Conservation (phyloP, 192 early-diverging fungal genomes). For the Umbelopsis isabellina region DNA sequence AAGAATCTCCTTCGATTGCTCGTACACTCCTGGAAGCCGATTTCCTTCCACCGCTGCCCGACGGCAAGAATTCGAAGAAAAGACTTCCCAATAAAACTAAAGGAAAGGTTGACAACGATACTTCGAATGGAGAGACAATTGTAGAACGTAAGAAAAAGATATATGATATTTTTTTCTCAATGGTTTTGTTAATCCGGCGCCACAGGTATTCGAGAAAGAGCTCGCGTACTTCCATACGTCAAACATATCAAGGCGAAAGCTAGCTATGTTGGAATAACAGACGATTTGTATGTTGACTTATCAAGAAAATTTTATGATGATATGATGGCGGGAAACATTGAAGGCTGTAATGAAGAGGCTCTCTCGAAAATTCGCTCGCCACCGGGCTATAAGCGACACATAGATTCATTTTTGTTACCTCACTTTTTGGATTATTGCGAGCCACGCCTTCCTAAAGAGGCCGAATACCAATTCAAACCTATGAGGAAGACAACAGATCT, state of each 20-base stretch:
- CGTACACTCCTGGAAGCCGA: no score
- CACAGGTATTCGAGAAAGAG: no score
- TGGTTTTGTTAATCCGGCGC: no score
- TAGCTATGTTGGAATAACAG: background rate
- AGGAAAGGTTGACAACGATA: no score
- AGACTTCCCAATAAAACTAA: no score
- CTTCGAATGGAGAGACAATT: no score
- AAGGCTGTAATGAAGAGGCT: background rate
- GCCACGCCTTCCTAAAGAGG: conserved; percentile 40
- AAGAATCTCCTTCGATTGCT: no score
- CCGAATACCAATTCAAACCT: conserved; percentile 45
- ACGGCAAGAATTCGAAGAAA: no score
- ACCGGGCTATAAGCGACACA: background rate
- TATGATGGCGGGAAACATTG: background rate
- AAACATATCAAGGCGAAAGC: background rate
- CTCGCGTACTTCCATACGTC: background rate
- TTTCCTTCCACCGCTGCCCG: no score
- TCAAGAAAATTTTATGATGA: background rate
- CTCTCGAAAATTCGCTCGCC: background rate
- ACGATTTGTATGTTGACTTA: background rate
- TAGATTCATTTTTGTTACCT: conserved; percentile 38
- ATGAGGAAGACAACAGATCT: conserved; percentile 73
- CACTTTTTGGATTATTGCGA: conserved; percentile 49
- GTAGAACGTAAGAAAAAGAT: no score
- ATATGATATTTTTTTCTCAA: no score